These are phyloP conservation scores for Agaricus bisporus DNA, from an alignment of 768 basidiomycete species.

Conservation along the genomic window DNA sequence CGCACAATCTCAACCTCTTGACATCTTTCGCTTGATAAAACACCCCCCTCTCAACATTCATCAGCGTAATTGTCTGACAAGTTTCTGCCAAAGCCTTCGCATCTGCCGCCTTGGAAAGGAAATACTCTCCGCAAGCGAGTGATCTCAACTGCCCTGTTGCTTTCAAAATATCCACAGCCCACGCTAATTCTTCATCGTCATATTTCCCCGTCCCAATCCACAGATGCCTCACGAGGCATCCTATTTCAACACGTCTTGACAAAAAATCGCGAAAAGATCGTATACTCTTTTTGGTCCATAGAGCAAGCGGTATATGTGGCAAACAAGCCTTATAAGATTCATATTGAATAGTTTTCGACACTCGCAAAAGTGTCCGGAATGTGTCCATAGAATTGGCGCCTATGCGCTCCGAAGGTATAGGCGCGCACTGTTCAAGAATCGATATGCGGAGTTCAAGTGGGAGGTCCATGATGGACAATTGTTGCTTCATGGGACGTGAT, in stretches of 20 bases:
- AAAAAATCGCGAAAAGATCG: constrained; percentile 23
- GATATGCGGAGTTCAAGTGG: constrained; percentile 26
- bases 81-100: background rate
- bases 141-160: background rate
- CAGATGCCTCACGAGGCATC: constrained; percentile 22
- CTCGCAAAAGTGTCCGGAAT: constrained; percentile 26
- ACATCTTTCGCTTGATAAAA: background rate
- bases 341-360: constrained; percentile 24
- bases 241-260: constrained; percentile 11
- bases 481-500: background rate
- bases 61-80: constrained; percentile 3
- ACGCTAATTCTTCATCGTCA: constrained; percentile 3
- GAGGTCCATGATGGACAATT: constrained; percentile 18
- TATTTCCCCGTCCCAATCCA: constrained; percentile 20
- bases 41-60: constrained; percentile 3
- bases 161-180: constrained; percentile 4
- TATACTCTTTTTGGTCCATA: constrained; percentile 26
- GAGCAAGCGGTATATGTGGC: constrained; percentile 25
- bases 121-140: constrained; percentile 4
- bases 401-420: constrained; percentile 3
- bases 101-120: background rate
- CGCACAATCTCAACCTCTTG: constrained; percentile 2
- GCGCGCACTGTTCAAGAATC: constrained; percentile 23
- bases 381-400: constrained; percentile 20
- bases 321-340: constrained; percentile 27